A percentile compares a stretch with the other conserved stretches of the same genome.
phyloP scores from a whole-genome alignment of 768 basidiomycete genomes.

The Cystofilobasidium macerans region DNA sequence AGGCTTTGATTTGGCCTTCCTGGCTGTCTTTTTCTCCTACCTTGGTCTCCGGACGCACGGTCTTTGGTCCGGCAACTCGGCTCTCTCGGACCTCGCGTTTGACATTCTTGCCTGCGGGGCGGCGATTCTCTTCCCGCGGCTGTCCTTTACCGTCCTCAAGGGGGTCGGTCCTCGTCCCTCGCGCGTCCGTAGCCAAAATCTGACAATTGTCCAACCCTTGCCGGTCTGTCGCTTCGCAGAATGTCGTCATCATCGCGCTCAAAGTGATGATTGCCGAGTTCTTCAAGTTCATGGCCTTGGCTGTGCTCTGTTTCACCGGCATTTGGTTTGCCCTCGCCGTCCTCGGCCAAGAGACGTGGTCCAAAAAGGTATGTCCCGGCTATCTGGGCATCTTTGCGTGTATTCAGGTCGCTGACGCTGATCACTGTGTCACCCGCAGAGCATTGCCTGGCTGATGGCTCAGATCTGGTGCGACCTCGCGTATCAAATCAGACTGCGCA shows the following conservation, averaged over 20 bases:
- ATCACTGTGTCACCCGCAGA: slow-evolving; percentile 30
- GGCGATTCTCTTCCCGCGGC: slow-evolving; percentile 76
- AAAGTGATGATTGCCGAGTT: slow-evolving; percentile 38
- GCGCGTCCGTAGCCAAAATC: neutral
- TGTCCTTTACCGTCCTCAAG: slow-evolving; percentile 27
- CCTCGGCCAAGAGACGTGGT: slow-evolving; percentile 40
- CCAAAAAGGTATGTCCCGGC: neutral
- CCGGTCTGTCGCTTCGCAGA: neutral
- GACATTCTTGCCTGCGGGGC: slow-evolving; percentile 75
- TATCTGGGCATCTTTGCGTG: neutral
- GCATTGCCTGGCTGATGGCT: slow-evolving; percentile 71
- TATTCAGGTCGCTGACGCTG: slow-evolving; percentile 16
- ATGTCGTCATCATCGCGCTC: slow-evolving; percentile 22
- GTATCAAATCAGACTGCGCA: neutral
- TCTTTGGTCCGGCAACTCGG: slow-evolving; percentile 45
- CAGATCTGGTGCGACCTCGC: slow-evolving; percentile 69
- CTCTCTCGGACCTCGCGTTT: slow-evolving; percentile 52
- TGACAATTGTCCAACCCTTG: no score
- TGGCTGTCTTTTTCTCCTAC: slow-evolving; percentile 64
- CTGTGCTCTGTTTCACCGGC: slow-evolving; percentile 70
- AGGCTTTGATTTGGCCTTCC: slow-evolving; percentile 29
- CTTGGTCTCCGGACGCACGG: slow-evolving; percentile 56
- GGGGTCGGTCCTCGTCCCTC: neutral
- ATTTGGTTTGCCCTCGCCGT: slow-evolving; percentile 50
- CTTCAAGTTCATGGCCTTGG: slow-evolving; percentile 65